A percentile compares a stretch with the other conserved stretches of the same genome.
Evolutionary conservation across 306 rosid genomes (phyloP).

Genomic region (Trifolium repens): DNA sequence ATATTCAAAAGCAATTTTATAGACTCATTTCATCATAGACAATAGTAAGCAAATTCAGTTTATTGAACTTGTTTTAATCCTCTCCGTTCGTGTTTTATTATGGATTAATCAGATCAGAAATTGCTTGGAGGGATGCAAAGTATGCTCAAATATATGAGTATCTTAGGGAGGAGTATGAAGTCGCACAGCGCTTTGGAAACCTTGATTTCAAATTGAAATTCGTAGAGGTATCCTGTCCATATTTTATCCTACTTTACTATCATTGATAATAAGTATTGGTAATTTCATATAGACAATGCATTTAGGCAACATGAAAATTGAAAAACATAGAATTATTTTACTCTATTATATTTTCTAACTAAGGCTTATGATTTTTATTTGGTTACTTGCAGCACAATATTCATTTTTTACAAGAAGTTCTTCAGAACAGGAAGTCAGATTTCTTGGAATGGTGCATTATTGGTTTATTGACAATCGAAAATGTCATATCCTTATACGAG

Average conservation of each 20-base stretch:
- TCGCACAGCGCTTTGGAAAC: constrained; percentile 93
- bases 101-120: constrained; percentile 76
- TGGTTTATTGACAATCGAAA: constrained; percentile 81
- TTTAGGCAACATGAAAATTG: background rate
- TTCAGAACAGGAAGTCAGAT: constrained; percentile 95
- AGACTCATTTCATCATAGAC: constrained; percentile 14
- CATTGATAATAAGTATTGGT: constrained; percentile 8
- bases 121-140: constrained; percentile 97
- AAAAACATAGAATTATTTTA: background rate
- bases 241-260: constrained; percentile 1
- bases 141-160: constrained; percentile 89
- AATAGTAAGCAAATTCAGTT: constrained; percentile 27
- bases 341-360: constrained; percentile 11
- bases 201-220: constrained; percentile 89
- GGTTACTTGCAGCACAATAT: constrained; percentile 83
- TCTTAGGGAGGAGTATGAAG: constrained; percentile 89
- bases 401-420: constrained; percentile 96
- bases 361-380: constrained; percentile 21
- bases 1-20: constrained; percentile 16
- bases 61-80: constrained; percentile 22
- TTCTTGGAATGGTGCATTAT: constrained; percentile 98
- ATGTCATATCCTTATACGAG: constrained; percentile 78
- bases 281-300: constrained; percentile 32
- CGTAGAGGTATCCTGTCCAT: constrained; percentile 67
- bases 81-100: constrained; percentile 33